phyloP scores from a whole-genome alignment of 768 basidiomycete genomes.

The Boletus speciosus region DNA sequence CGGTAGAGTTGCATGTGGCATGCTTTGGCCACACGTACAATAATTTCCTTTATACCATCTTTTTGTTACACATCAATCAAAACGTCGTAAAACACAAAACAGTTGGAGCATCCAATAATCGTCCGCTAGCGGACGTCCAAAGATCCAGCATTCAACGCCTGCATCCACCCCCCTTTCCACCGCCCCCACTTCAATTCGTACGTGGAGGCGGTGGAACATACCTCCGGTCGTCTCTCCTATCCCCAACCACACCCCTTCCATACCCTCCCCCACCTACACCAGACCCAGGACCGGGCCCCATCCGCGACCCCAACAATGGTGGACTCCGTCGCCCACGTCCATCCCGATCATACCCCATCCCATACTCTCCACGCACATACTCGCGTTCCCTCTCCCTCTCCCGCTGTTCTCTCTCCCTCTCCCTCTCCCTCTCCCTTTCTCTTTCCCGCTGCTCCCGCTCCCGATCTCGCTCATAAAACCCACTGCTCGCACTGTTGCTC shows the following conservation, averaged over 20 bases:
- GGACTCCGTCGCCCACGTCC: slow-evolving; percentile 26
- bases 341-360: slow-evolving; percentile 37
- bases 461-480: slow-evolving; percentile 32
- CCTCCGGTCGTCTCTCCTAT: slow-evolving; percentile 36
- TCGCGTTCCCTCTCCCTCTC: slow-evolving; percentile 33
- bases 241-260: slow-evolving; percentile 15
- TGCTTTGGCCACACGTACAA: too few species aligned
- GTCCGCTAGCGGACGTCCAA: neutral
- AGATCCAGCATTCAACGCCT: neutral
- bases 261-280: slow-evolving; percentile 10
- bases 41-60: neutral
- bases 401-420: slow-evolving; percentile 9
- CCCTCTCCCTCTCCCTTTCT: slow-evolving; percentile 12
- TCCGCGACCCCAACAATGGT: slow-evolving; percentile 21
- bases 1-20: too few species aligned
- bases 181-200: slow-evolving; percentile 1
- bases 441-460: slow-evolving; percentile 12
- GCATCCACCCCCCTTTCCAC: neutral
- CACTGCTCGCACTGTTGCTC: slow-evolving; percentile 18
- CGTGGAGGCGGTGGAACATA: slow-evolving; percentile 32
- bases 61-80: neutral
- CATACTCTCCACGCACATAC: slow-evolving; percentile 29
- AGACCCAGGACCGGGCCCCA: slow-evolving; percentile 9
- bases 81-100: neutral
- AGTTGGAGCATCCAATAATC: neutral